Percentiles rank a stretch among this genome's conserved stretches.
These are phyloP conservation scores for Digitaria exilis DNA, from an alignment of 202 grass and related monocot genomes.

Conservation along the genomic window DNA sequence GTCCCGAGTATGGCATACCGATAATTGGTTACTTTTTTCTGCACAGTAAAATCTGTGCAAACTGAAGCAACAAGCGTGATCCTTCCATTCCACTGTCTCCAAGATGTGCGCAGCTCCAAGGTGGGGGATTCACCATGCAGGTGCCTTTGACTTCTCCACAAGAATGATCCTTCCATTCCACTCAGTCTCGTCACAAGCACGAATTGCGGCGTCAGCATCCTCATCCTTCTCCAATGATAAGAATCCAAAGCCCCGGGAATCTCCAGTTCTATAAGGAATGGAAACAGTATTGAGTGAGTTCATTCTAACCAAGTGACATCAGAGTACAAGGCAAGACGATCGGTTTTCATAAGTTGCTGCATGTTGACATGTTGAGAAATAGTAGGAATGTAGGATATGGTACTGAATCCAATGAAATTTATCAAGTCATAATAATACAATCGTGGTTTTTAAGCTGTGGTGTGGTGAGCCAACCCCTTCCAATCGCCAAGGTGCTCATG, in stretches of 20 bases:
- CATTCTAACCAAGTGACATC: slow-evolving; percentile 21
- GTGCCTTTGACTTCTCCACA: slow-evolving; percentile 87
- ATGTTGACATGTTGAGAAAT: slow-evolving; percentile 19
- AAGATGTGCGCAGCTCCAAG: slow-evolving; percentile 6
- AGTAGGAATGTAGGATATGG: background rate
- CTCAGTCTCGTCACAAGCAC: slow-evolving; percentile 72
- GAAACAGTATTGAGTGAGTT: slow-evolving; percentile 29
- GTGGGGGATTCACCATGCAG: slow-evolving; percentile 50
- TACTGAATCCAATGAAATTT: background rate
- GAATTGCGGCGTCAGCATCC: slow-evolving; percentile 91
- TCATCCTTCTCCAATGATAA: slow-evolving; percentile 77
- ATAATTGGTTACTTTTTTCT: slow-evolving; percentile 37
- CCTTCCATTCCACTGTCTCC: too few relatives aligned
- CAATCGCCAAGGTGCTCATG: too few relatives aligned
- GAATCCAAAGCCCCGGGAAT: slow-evolving; percentile 91
- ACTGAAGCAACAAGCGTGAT: slow-evolving; percentile 34
- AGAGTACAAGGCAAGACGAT: slow-evolving; percentile 21
- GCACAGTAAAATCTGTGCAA: slow-evolving; percentile 47
- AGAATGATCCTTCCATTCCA: slow-evolving; percentile 93
- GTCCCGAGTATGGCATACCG: slow-evolving; percentile 55
- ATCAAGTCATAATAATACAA: background rate
- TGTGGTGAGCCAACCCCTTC: too few relatives aligned
- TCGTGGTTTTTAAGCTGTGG: too few relatives aligned
- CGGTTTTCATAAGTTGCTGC: background rate
- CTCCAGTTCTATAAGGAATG: slow-evolving; percentile 58